Base-by-base conservation (phyloP, 1,284 basidiomycete species). In the Rhizoctonia solani region DNA sequence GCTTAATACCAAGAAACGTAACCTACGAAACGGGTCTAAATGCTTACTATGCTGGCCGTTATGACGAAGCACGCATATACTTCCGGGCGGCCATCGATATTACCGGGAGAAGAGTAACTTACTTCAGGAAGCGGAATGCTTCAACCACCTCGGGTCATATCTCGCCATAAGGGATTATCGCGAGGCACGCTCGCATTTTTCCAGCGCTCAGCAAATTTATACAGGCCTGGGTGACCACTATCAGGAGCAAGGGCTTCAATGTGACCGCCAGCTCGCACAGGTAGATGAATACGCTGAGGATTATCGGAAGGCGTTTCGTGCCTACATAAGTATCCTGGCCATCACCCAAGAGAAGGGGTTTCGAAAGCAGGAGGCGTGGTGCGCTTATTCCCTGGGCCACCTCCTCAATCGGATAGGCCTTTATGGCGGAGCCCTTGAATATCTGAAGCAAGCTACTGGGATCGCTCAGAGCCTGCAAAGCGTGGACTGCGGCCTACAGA, bases 311-410 rank as follows among this genome's bases (percentile, higher is more conserved):
- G 61, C 61, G 25, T 19, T 65, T 19, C 25, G 29, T n/a, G 61
- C 34, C 9, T 65, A 54, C 29, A 37, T 44, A 30, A 39, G 44
- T 2, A 9, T 65, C 25, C 9, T 42, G n/a, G n/a, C 32, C n/a
- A 37, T 34, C 25, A 65, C 37, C 6, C 39, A 50, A 9, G 37
- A 53, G 41, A 46, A 42, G 9, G 49, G 50, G 4, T 44, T 65
- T 8, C 25, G 29, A 29, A 42, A 37, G 2, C 23, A 65, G 21
- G 37, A 65, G 6, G 49, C 50, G 19, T 65, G 61, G 61, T 65
- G 61, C 30, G 42, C 39, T 16, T 65, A 54, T 29, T 54, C 53
- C 41, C 61, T 65, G 8, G 61, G 61, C 2, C 61, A 53, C 25
- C 49, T 65, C 30, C 54, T 49, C 29, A 65, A 53, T 39, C 49